Evolutionary conservation across 108 stramenopile species (phyloP), one percentile per base, ranked within the genome.

Genomic region (Pseudonitzschia multistriata): DNA sequence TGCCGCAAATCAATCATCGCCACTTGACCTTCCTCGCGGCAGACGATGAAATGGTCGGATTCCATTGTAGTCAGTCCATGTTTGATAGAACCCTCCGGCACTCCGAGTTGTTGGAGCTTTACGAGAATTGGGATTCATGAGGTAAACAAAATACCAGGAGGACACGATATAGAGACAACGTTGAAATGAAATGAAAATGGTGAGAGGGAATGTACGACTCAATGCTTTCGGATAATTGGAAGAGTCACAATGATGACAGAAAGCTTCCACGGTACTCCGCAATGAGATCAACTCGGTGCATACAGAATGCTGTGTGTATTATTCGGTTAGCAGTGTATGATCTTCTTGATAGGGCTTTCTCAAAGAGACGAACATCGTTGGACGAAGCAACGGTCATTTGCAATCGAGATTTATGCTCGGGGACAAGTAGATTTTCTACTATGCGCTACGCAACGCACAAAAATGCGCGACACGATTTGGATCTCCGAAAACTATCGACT

Each of bases 1-100:
- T 96, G 94, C 60, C 90, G 81, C 52, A 98, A 83, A 79, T 98
- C 96, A 40, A 97, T 84, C 78, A 98, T 91, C 50, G 96, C 90
- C 66, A 98, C 83, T 68, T 97, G 89, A 64, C 72, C 85, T 14
- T 86, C 83, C 70, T 97, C 96, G 33, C 94, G 94, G 54, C 87
- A 88, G 49, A 95, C 90, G 76, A 98, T 97, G 87, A 89, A 98
- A 73, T 91, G 85, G 72, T 94, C 93, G 66, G 86, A 88, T 72
- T 89, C 88, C 93, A 94, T 94, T n/a, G 93, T 82, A 30, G 93
- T 94, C 62, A 88, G 63, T 13, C 91, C 91, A 90, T 94, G 93
- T 78, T 94, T 94, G 84, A 94, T 92, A 60, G 87, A 89, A 25
- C 85, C 68, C 79, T 92, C 93, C 45, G 93, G 93, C 27, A 94